Base-by-base conservation (phyloP, 2,329 filamentous ascomycete species). In the Neobulgaria alba region DNA sequence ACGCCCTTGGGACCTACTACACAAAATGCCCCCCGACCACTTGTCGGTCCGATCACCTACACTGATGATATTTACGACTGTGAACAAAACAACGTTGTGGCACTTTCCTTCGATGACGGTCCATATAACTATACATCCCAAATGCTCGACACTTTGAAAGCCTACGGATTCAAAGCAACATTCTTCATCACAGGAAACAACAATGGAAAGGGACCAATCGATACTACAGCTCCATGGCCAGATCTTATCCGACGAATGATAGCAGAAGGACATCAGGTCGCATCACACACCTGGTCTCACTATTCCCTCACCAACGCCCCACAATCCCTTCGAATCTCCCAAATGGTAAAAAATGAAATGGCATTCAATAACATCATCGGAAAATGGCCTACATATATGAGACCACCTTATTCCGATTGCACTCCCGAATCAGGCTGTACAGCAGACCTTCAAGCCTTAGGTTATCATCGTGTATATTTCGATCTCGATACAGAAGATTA, bases 81-180 rank as follows among this genome's bases (percentile, higher is more conserved):
- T 47, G 62, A 63, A 14, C 63, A 66, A 16, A 64, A 68, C 2
- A 74, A 75, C 36, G 73, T 73, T 3, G 68, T 84, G 47, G 79
- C 79, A 14, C 57, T 84, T 40, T 82, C 79, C 1, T 82, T 72
- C 50, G 78, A 82, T 50, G 79, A 82, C 52, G 78, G 78, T 2
- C 79, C 78, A 10, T 72, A 71, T 48, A 57, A 67, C 18, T 79
- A 75, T 58, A 82, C 77, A 1, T 57, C 61, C 29, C 69, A 76
- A 41, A 65, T 83, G 9, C 65, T 83, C 15, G 72, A 82, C 52
- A 61, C 77, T 29, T 65, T 83, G 30, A 68, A 71, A 45, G 63
- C 62, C 17, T 77, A 79, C 55, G 62, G 69, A 9, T 77, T 73
- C n/a, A 76, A 74, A 47, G 79, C 76, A 0, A 83, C 79, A 1